Percentiles rank a stretch among this genome's conserved stretches.
Evolutionary conservation across 108 stramenopile species (phyloP).

Genomic region (Schizochytrium sp.): DNA sequence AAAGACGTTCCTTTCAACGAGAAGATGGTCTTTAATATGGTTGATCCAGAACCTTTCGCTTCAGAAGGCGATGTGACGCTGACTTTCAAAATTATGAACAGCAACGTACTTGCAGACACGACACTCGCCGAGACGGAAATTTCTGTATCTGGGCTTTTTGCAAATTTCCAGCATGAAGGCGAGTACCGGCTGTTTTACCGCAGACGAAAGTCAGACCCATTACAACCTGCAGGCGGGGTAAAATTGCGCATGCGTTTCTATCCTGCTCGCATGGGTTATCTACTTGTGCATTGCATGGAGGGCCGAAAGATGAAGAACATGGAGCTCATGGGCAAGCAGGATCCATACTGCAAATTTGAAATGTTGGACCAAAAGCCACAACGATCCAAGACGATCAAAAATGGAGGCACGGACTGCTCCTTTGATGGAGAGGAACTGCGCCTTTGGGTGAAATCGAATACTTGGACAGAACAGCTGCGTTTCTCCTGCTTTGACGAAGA

Average conservation of each 20-base stretch:
- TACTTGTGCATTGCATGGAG: conserved; percentile 41
- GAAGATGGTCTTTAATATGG: conserved; percentile 46
- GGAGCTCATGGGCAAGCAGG: conserved; percentile 38
- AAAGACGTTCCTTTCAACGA: conserved; percentile 49
- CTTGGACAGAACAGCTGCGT: conserved; percentile 40
- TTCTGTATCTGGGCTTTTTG: conserved; percentile 25
- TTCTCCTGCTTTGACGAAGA: conserved; percentile 41
- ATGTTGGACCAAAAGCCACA: conserved; percentile 39
- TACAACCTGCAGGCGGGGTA: neutral
- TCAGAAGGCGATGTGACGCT: conserved; percentile 45
- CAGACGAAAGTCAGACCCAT: conserved; percentile 2
- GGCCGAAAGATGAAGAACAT: conserved; percentile 35
- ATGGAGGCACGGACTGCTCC: conserved; percentile 45
- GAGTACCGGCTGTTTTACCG: conserved; percentile 24
- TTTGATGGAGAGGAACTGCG: conserved; percentile 49
- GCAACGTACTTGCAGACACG: conserved; percentile 30
- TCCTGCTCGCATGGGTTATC: conserved; percentile 51
- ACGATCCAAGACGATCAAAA: conserved; percentile 28
- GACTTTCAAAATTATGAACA: conserved; percentile 44
- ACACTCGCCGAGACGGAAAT: conserved; percentile 15
- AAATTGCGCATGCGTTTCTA: conserved; percentile 49
- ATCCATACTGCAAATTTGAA: conserved; percentile 45
- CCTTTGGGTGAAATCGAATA: conserved; percentile 42
- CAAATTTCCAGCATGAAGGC: neutral
- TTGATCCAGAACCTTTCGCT: conserved; percentile 38